Conservation (phyloP, 2,329 filamentous ascomycete species). For the Fusarium irregulare region DNA sequence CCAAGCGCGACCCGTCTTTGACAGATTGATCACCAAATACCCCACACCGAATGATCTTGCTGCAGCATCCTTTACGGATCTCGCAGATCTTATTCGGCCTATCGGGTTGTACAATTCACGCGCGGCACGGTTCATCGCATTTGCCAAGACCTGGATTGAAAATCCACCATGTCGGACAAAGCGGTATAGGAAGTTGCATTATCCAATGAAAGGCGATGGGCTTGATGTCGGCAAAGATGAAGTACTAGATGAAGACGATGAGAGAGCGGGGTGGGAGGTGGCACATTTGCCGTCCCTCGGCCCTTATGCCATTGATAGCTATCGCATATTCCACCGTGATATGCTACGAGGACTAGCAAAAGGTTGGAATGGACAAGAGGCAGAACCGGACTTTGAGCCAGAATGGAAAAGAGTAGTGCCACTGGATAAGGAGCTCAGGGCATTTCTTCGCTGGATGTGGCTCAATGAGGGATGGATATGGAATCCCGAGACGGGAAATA, state of each 20-base stretch:
- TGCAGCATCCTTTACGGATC: neutral
- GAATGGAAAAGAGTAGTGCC: conserved; percentile 35
- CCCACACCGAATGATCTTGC: conserved; percentile 7
- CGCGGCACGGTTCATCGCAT: conserved; percentile 21
- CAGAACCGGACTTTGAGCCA: neutral
- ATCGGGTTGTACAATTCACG: conserved; percentile 32
- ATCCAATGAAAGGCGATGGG: conserved; percentile 12
- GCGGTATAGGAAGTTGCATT: conserved; percentile 29
- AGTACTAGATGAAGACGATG: conserved; percentile 10
- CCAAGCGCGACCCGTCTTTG: conserved; percentile 17
- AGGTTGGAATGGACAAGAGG: conserved; percentile 5
- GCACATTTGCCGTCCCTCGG: conserved; percentile 30
- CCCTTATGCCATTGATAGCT: conserved; percentile 33
- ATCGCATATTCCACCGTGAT: conserved; percentile 32
- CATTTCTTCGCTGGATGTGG: conserved; percentile 36
- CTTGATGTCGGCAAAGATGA: conserved; percentile 16
- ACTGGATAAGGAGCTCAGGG: conserved; percentile 30
- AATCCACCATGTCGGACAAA: conserved; percentile 1
- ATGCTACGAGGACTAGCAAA: conserved; percentile 6
- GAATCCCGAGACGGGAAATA: conserved; percentile 23
- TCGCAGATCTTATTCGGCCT: conserved; percentile 25
- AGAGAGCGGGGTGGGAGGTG: conserved; percentile 32
- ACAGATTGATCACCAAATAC: neutral
- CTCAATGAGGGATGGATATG: conserved; percentile 30
- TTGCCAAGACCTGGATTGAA: conserved; percentile 24